Conservation (phyloP, 2,329 filamentous ascomycete genomes). For the Penicillium palitans region DNA sequence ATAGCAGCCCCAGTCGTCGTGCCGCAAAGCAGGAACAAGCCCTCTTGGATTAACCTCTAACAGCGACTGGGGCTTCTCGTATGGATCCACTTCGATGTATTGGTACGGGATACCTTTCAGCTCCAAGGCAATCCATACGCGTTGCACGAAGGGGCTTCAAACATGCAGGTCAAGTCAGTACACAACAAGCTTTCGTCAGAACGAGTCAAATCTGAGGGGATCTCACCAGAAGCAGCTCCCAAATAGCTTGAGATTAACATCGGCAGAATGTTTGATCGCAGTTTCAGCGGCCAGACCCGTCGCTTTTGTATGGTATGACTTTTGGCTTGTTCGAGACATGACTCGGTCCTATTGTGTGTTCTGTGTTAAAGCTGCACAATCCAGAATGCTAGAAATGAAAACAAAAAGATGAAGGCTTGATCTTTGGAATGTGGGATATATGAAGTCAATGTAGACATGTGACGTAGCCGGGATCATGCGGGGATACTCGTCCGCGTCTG, state of each 20-base stretch:
- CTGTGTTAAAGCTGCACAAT: slow-evolving; percentile 15
- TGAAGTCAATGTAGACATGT: slow-evolving; percentile 12
- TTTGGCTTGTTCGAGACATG: slow-evolving; percentile 58
- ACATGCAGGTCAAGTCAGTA: slow-evolving; percentile 5
- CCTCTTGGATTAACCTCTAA: slow-evolving; percentile 75
- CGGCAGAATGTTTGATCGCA: slow-evolving; percentile 67
- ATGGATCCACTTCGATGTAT: slow-evolving; percentile 82
- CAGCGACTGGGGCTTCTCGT: slow-evolving; percentile 68
- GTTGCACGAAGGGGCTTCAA: slow-evolving; percentile 78
- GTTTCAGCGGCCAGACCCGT: slow-evolving; percentile 70
- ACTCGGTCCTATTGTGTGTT: slow-evolving; percentile 26
- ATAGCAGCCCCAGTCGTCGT: slow-evolving; percentile 78
- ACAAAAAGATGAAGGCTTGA: neutral
- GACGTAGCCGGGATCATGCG: slow-evolving; percentile 24
- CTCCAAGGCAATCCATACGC: slow-evolving; percentile 86
- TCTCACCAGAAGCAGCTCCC: slow-evolving; percentile 77
- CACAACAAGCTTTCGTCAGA: neutral
- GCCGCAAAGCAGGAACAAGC: slow-evolving; percentile 72
- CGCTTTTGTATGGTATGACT: slow-evolving; percentile 69
- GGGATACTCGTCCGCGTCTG: neutral
- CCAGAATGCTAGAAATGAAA: slow-evolving; percentile 6
- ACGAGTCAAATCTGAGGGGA: neutral
- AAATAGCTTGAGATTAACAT: slow-evolving; percentile 72
- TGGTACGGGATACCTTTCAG: slow-evolving; percentile 76
- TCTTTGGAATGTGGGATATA: neutral